Conservation (phyloP, 2,329 filamentous ascomycete genomes). For the Cladobotryum protrusum region DNA sequence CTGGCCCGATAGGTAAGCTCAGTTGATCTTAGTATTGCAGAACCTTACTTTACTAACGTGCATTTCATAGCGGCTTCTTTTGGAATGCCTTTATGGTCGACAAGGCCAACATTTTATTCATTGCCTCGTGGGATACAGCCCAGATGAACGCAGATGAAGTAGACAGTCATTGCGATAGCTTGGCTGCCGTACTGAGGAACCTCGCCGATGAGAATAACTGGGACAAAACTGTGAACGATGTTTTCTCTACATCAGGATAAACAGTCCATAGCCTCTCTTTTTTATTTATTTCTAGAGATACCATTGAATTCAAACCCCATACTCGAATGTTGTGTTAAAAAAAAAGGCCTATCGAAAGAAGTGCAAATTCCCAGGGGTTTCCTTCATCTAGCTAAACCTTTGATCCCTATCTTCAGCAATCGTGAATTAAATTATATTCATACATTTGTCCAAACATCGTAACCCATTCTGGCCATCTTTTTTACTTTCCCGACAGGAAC, state of each 20-base stretch:
- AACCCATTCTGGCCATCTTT: background rate
- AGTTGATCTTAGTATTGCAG: background rate
- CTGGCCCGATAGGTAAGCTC: conserved; percentile 33
- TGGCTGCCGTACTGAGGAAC: conserved; percentile 26
- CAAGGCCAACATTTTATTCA: conserved; percentile 26
- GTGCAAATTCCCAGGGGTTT: background rate
- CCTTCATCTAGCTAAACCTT: background rate
- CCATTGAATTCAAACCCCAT: background rate
- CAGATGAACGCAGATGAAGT: conserved; percentile 30
- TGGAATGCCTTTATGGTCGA: conserved; percentile 35
- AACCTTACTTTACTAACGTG: background rate
- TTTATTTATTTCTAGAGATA: background rate
- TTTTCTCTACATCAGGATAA: conserved; percentile 15
- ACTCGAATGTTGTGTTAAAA: background rate
- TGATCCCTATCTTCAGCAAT: background rate
- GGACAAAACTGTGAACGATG: conserved; percentile 21
- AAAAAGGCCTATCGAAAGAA: background rate
- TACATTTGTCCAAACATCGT: background rate
- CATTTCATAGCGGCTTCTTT: conserved; percentile 25
- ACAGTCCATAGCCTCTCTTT: background rate
- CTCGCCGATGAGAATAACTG: conserved; percentile 22
- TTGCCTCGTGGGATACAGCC: conserved; percentile 36
- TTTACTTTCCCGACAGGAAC: background rate
- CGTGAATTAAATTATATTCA: background rate
- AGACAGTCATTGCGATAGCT: conserved; percentile 23